These are phyloP conservation scores for Rhodocollybia butyracea DNA, from an alignment of 768 basidiomycete genomes.

Conservation along the genomic window DNA sequence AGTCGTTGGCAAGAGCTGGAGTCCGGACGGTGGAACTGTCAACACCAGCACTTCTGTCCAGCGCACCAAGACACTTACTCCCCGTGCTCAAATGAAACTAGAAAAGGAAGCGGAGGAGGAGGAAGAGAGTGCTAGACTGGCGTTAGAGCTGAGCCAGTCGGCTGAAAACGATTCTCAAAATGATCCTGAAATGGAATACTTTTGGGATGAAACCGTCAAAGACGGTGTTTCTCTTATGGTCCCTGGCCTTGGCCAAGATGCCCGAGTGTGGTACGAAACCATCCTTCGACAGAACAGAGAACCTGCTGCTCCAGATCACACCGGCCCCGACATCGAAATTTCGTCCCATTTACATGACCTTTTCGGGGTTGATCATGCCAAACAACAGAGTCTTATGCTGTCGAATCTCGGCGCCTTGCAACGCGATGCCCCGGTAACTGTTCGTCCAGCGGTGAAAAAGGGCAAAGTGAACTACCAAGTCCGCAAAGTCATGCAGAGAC, in stretches of 20 bases:
- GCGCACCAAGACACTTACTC: no score
- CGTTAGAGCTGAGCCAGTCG: not conserved
- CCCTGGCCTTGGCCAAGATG: not conserved
- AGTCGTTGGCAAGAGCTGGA: not conserved
- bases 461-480: slow-evolving; percentile 5
- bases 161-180: not conserved
- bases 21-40: not conserved
- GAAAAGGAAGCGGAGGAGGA: no score
- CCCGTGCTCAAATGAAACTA: not conserved
- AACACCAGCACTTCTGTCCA: no score
- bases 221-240: slow-evolving; percentile 3
- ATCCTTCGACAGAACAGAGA: slow-evolving; percentile 1
- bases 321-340: not conserved
- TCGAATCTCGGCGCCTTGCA: not conserved
- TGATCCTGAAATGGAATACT: not conserved
- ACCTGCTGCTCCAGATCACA: not conserved
- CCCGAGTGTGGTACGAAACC: not conserved
- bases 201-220: not conserved
- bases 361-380: not conserved
- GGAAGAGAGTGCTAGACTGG: not conserved
- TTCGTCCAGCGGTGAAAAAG: not conserved
- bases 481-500: not conserved
- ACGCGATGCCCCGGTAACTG: not conserved
- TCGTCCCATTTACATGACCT: not conserved
- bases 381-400: not conserved